phyloP scores from a whole-genome alignment of 768 basidiomycete species.

The Gymnopilus dilepis region DNA sequence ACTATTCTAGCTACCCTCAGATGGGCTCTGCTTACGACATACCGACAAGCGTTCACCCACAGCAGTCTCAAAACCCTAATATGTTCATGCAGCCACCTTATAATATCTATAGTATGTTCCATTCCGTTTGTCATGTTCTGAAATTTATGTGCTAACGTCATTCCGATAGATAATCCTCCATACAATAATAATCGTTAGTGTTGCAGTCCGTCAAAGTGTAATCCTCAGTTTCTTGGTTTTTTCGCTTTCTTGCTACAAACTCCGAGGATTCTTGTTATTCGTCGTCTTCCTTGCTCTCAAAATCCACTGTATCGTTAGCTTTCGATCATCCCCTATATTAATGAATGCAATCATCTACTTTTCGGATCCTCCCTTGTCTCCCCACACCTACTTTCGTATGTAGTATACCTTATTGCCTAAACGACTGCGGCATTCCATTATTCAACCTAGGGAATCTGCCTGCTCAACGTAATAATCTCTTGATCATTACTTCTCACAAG shows the following conservation, averaged over 20 bases:
- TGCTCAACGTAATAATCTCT: constrained; percentile 4
- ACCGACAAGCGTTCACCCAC: constrained; percentile 19
- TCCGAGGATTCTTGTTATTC: constrained; percentile 8
- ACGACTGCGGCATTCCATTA: constrained; percentile 7
- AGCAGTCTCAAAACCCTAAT: constrained; percentile 20
- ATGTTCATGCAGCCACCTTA: constrained; percentile 33
- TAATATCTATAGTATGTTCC: constrained; percentile 29
- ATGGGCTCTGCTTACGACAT: constrained; percentile 33
- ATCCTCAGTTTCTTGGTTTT: constrained; percentile 4
- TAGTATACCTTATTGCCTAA: not conserved
- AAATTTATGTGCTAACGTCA: not conserved
- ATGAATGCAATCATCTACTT: constrained; percentile 4
- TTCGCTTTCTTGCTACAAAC: constrained; percentile 2
- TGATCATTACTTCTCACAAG: constrained; percentile 22
- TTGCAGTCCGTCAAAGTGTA: constrained; percentile 9
- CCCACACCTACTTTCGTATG: not conserved
- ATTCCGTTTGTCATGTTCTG: not conserved
- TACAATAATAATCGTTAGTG: constrained; percentile 22
- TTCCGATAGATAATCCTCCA: not conserved
- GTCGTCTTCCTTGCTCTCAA: constrained; percentile 12
- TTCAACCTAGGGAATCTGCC: constrained; percentile 1
- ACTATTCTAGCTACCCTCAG: constrained; percentile 57
- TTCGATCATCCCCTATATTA: constrained; percentile 3
- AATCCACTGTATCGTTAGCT: constrained; percentile 11
- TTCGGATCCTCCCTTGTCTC: constrained; percentile 4